Conservation (phyloP, 345 rosid species). For the Lepidium didymum region DNA sequence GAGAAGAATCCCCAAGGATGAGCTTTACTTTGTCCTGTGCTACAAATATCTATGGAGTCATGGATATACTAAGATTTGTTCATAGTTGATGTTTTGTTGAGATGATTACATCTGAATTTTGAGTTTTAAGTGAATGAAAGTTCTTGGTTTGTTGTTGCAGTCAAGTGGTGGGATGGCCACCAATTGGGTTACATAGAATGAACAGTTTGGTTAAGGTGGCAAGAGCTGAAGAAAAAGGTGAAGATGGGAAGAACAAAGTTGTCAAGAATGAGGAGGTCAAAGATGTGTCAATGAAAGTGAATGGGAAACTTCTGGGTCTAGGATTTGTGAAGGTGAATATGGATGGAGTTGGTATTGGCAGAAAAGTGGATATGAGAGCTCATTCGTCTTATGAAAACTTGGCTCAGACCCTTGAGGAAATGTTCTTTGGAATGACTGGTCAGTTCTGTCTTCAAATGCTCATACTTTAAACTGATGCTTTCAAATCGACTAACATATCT, state of each 20-base stretch:
- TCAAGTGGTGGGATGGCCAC: slow-evolving; percentile 96
- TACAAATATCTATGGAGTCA: background rate
- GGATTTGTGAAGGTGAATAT: slow-evolving; percentile 83
- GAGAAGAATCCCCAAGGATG: background rate
- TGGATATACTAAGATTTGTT: background rate
- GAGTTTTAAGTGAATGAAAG: background rate
- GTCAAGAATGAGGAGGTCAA: slow-evolving; percentile 39
- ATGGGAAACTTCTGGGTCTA: slow-evolving; percentile 38
- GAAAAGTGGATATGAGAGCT: slow-evolving; percentile 79
- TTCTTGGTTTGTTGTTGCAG: slow-evolving; percentile 36
- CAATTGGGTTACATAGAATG: slow-evolving; percentile 68
- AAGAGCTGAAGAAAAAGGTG: slow-evolving; percentile 41
- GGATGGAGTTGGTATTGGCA: slow-evolving; percentile 86
- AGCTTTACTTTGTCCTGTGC: background rate
- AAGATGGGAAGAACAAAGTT: background rate
- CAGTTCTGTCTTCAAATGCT: background rate
- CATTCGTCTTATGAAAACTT: slow-evolving; percentile 63
- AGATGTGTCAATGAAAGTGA: slow-evolving; percentile 37
- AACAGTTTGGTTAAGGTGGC: slow-evolving; percentile 54
- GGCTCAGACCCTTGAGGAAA: slow-evolving; percentile 65
- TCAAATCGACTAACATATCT: background rate
- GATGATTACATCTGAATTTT: background rate
- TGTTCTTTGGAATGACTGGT: slow-evolving; percentile 52
- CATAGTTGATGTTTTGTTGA: background rate
- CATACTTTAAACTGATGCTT: background rate